Percentiles rank a stretch among this genome's conserved stretches.
These are phyloP conservation scores for Phyllosticta citrichinensis DNA, from an alignment of 2,329 filamentous ascomycete genomes.

Conservation along the genomic window DNA sequence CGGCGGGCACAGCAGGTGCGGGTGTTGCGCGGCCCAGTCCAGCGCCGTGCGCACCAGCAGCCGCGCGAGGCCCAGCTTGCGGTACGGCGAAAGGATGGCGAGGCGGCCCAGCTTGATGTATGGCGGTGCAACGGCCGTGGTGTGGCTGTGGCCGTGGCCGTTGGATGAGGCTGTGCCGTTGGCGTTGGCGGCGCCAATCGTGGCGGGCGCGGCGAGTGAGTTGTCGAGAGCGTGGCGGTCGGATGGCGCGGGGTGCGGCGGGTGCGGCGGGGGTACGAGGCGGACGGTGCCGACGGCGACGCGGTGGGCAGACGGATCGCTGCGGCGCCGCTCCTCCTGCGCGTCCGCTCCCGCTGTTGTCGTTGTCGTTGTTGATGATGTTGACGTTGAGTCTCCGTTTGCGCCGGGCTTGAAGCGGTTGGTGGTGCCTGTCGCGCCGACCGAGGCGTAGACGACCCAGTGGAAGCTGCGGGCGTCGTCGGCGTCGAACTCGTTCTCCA, in stretches of 20 bases:
- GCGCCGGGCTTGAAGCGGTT: conserved; percentile 12
- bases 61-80: conserved; percentile 54
- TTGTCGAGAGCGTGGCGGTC: conserved; percentile 15
- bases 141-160: conserved; percentile 18
- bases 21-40: conserved; percentile 56
- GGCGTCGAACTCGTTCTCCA: conserved; percentile 65
- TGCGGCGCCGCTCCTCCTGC: conserved; percentile 24
- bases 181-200: background rate
- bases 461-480: conserved; percentile 75
- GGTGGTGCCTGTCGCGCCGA: conserved; percentile 33
- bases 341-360: conserved; percentile 24
- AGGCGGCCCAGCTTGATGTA: conserved; percentile 77
- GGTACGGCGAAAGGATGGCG: conserved; percentile 56
- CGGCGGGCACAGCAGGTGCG: conserved; percentile 34
- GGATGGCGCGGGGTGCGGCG: conserved; percentile 46
- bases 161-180: background rate
- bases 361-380: conserved; percentile 18
- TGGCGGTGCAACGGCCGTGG: conserved; percentile 48
- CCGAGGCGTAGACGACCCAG: conserved; percentile 73
- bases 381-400: background rate
- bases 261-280: conserved; percentile 71
- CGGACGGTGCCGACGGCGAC: conserved; percentile 66
- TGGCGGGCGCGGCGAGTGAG: conserved; percentile 9
- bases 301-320: conserved; percentile 26
- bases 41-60: conserved; percentile 58